Evolutionary conservation across 192 early-diverging fungal genomes (phyloP).

Genomic region (Dimargaris xerosporica): DNA sequence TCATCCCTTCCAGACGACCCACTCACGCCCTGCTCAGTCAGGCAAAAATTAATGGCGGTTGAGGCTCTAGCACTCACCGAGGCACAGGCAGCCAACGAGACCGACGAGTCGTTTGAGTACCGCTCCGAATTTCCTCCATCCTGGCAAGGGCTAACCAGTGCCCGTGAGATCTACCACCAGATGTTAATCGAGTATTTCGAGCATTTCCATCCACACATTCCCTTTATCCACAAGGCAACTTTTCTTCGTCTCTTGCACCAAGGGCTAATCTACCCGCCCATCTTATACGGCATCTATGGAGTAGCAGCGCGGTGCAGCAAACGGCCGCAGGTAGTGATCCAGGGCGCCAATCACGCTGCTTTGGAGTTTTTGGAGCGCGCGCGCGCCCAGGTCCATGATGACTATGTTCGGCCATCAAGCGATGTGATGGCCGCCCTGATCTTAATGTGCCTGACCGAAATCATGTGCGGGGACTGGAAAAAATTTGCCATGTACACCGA

Average conservation of each 20-base stretch:
- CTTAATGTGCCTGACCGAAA: neutral
- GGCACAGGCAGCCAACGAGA: too few relatives aligned
- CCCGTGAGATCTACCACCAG: too few relatives aligned
- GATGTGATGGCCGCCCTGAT: neutral
- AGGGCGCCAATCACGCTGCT: neutral
- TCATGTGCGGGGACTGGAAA: slow-evolving; percentile 2
- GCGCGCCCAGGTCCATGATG: neutral
- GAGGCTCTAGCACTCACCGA: too few relatives aligned
- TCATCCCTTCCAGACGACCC: too few relatives aligned
- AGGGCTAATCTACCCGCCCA: neutral
- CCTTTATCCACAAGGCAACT: too few relatives aligned
- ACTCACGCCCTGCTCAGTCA: too few relatives aligned
- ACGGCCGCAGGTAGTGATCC: neutral
- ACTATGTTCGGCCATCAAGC: neutral
- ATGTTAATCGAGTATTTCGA: too few relatives aligned
- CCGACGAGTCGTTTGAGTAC: too few relatives aligned
- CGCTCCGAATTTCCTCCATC: too few relatives aligned
- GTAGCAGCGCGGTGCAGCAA: neutral
- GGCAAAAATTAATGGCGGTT: too few relatives aligned
- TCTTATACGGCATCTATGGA: neutral
- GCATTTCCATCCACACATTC: too few relatives aligned
- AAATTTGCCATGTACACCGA: neutral
- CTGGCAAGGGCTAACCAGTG: too few relatives aligned
- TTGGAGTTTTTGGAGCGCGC: neutral
- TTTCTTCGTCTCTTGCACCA: neutral